These are phyloP conservation scores for Backusella westeae DNA, from an alignment of 192 early-diverging fungal species.

Conservation along the genomic window DNA sequence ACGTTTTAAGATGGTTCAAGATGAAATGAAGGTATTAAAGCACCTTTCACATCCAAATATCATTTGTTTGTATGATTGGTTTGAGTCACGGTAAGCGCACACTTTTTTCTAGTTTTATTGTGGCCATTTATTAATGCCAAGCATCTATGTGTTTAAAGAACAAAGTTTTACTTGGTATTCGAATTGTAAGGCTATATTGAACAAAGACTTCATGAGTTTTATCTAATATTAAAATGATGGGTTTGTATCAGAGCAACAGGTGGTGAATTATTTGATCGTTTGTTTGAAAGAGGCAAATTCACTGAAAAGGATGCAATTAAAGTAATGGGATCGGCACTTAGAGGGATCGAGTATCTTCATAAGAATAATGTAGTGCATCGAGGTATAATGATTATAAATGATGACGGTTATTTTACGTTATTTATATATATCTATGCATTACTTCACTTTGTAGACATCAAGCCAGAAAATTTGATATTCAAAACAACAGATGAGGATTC, in stretches of 20 bases:
- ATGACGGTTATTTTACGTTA: neutral
- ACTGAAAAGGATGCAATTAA: constrained; percentile 77
- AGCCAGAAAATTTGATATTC: constrained; percentile 89
- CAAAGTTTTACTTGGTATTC: constrained; percentile 75
- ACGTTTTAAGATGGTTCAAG: constrained; percentile 86
- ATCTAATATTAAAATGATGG: too few relatives aligned
- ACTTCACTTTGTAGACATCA: constrained; percentile 47
- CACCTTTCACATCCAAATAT: constrained; percentile 87
- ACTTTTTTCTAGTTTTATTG: neutral
- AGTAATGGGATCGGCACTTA: constrained; percentile 69
- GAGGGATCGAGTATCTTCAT: constrained; percentile 84
- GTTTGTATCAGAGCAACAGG: constrained; percentile 53
- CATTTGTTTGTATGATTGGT: constrained; percentile 83
- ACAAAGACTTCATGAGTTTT: too few relatives aligned
- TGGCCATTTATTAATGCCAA: neutral
- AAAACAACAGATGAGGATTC: constrained; percentile 54
- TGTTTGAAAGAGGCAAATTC: constrained; percentile 76
- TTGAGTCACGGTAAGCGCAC: constrained; percentile 39
- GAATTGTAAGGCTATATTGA: constrained; percentile 49
- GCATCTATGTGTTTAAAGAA: constrained; percentile 28
- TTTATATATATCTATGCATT: neutral
- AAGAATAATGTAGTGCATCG: constrained; percentile 83
- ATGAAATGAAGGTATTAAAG: constrained; percentile 90
- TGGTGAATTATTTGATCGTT: constrained; percentile 86
- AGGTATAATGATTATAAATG: constrained; percentile 37